These are phyloP conservation scores for Aquilaria malaccensis DNA, from an alignment of 345 rosid genomes.

Conservation along the genomic window DNA sequence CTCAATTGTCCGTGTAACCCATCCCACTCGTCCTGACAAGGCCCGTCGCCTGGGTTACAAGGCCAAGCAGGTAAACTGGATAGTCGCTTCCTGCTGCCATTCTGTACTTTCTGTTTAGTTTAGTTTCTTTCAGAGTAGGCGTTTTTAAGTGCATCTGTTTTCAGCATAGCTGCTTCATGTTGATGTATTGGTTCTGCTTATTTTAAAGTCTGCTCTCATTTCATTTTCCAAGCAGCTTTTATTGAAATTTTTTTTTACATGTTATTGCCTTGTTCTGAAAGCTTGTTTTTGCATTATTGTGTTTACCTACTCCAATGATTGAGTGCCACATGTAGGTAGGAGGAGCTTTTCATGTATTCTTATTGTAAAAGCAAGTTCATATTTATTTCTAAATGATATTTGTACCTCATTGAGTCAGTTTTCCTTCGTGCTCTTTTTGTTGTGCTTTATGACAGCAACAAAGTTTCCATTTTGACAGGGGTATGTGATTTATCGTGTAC, in stretches of 20 bases:
- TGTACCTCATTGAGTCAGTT: neutral
- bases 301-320: too few species aligned
- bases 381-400: too few species aligned
- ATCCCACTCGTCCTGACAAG: constrained; percentile 94
- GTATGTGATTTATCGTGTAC: constrained; percentile 67
- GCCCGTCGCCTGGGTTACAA: constrained; percentile 96
- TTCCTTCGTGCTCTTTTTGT: neutral
- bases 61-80: constrained; percentile 83
- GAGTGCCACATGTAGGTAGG: too few species aligned
- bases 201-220: neutral
- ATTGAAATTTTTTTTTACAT: neutral
- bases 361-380: too few species aligned
- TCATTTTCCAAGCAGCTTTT: too few species aligned
- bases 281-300: neutral
- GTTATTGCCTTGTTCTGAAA: neutral
- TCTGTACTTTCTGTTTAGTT: too few species aligned
- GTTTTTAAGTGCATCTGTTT: too few species aligned
- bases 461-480: constrained; percentile 30
- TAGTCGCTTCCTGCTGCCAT: neutral
- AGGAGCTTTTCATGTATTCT: too few species aligned
- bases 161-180: constrained; percentile 7
- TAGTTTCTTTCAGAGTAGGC: too few species aligned
- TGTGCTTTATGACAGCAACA: neutral
- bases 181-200: constrained; percentile 20
- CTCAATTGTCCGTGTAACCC: constrained; percentile 86